These are phyloP conservation scores for Apiospora malaysiana DNA, from an alignment of 2,329 filamentous ascomycete genomes.

Conservation along the genomic window DNA sequence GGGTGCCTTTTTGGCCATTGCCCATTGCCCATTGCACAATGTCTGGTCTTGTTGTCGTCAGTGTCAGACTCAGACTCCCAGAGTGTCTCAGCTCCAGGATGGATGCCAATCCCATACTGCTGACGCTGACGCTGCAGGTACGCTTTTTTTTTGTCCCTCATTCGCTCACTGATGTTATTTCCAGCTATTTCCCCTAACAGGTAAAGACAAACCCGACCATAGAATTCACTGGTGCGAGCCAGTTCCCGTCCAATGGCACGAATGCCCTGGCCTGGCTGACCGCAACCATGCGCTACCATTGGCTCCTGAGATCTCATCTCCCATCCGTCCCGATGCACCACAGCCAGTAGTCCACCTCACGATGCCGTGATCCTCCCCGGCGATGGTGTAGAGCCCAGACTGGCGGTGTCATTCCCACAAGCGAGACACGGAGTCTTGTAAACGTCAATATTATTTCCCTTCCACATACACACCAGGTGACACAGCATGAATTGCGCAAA, in stretches of 20 bases:
- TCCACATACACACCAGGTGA: not conserved
- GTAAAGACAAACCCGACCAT: not conserved
- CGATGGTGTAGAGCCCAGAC: constrained; percentile 1
- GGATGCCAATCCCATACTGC: not conserved
- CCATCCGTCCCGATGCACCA: not conserved
- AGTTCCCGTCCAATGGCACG: not conserved
- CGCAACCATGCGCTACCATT: not conserved
- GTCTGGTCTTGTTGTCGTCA: not conserved
- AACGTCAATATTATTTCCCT: not conserved
- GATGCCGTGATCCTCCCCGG: constrained; percentile 6
- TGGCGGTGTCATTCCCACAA: constrained; percentile 1
- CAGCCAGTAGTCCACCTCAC: constrained; percentile 6
- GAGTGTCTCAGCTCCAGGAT: not conserved
- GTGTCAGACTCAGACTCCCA: too few species aligned
- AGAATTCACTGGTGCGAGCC: not conserved
- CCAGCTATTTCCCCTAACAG: too few species aligned
- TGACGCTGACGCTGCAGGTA: constrained; percentile 19
- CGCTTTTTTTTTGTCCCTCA: not conserved
- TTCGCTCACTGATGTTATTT: not conserved
- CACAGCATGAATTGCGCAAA: not conserved
- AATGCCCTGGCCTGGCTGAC: constrained; percentile 11
- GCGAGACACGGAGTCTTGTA: not conserved
- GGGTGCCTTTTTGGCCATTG: not conserved
- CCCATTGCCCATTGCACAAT: too few species aligned
- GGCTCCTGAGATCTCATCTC: constrained; percentile 5